Percentiles rank a stretch among this genome's conserved stretches.
These are phyloP conservation scores for Globisporangium acanthophoron DNA, from an alignment of 352 stramenopile species.

Conservation along the genomic window DNA sequence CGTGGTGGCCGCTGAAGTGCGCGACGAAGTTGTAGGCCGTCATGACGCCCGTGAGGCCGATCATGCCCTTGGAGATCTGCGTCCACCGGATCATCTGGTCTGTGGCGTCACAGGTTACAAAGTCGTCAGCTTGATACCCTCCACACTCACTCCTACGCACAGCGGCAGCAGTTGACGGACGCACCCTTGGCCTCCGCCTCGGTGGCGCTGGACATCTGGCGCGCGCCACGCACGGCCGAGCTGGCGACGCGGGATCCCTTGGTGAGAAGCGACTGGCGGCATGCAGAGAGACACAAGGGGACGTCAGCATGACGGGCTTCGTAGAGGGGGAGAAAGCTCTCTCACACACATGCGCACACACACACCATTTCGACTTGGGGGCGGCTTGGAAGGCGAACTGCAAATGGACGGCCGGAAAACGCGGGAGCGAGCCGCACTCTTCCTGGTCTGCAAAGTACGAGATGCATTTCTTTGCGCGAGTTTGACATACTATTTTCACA, in stretches of 20 bases:
- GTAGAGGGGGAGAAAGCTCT: neutral
- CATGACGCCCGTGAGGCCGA: constrained; percentile 47
- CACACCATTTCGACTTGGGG: neutral
- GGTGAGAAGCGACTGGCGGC: constrained; percentile 51
- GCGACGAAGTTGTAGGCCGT: constrained; percentile 54
- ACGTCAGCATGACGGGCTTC: neutral
- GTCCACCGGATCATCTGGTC: constrained; percentile 85
- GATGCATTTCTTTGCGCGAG: neutral
- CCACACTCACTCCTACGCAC: neutral
- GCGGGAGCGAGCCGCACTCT: no score
- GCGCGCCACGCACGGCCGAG: constrained; percentile 53
- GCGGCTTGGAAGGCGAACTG: neutral
- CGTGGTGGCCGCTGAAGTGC: constrained; percentile 31
- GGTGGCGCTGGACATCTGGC: constrained; percentile 76
- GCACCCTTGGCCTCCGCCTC: constrained; percentile 79
- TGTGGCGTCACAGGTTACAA: constrained; percentile 7
- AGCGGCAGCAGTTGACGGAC: constrained; percentile 7
- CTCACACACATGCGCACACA: neutral
- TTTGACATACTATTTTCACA: neutral
- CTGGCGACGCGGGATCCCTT: constrained; percentile 46
- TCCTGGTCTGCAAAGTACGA: no score
- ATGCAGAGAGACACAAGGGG: neutral
- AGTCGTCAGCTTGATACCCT: neutral
- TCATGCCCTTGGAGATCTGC: constrained; percentile 84
- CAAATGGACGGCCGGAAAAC: neutral